Percentiles rank a stretch among this genome's conserved stretches.
Evolutionary conservation across 148 eudicot genomes (phyloP).

Genomic region (Amaranthus palmeri): DNA sequence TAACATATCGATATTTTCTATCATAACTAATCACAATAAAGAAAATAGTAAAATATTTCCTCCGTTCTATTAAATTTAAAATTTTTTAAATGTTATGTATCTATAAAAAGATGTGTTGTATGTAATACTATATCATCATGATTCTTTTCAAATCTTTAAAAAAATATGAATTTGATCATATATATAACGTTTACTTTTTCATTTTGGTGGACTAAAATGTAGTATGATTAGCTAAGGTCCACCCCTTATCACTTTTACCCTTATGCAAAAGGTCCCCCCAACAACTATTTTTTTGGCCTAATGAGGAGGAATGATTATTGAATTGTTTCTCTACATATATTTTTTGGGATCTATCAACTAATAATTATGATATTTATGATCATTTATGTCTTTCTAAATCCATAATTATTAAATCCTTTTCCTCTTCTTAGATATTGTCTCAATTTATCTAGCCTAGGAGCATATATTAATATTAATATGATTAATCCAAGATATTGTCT

Average conservation of each 20-base stretch:
- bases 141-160: not conserved
- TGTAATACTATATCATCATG: not conserved
- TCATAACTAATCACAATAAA: too few species aligned
- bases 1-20: too few species aligned
- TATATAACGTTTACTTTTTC: not conserved
- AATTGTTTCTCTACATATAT: slow-evolving; percentile 17
- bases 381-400: slow-evolving; percentile 16
- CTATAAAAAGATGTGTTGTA: not conserved
- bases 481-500: too few species aligned
- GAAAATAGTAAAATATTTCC: too few species aligned
- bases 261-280: slow-evolving; percentile 17
- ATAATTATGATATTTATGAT: slow-evolving; percentile 5
- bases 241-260: slow-evolving; percentile 11
- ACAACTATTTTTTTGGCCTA: slow-evolving; percentile 20
- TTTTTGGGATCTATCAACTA: slow-evolving; percentile 21
- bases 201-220: slow-evolving; percentile 4
- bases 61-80: too few species aligned
- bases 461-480: too few species aligned
- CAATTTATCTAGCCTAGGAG: not conserved
- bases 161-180: not conserved
- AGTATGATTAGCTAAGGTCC: slow-evolving; percentile 27
- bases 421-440: not conserved
- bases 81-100: too few species aligned
- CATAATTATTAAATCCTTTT: slow-evolving; percentile 24
- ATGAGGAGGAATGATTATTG: slow-evolving; percentile 20